These are phyloP conservation scores for Lipomyces chichibuensis DNA, from an alignment of 805 yeast species.

Conservation along the genomic window DNA sequence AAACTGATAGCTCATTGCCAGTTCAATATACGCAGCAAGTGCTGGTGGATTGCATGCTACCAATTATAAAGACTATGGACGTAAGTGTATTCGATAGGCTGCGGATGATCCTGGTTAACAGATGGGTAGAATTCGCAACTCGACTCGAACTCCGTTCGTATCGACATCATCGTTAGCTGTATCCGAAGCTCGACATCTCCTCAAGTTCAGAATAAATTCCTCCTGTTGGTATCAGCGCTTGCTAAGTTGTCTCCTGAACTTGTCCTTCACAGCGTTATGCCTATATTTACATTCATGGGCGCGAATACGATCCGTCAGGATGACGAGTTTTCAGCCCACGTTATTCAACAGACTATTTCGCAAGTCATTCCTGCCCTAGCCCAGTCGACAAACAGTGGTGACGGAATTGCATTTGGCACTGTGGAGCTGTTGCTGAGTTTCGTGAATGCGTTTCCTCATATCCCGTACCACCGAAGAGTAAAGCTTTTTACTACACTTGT, in stretches of 20 bases:
- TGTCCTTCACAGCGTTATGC: conserved; percentile 95
- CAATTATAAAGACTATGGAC: conserved; percentile 55
- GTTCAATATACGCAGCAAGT: conserved; percentile 90
- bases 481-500: conserved; percentile 80
- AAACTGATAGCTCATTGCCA: conserved; percentile 88
- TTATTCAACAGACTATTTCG: conserved; percentile 86
- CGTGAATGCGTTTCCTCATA: conserved; percentile 91
- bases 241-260: conserved; percentile 90
- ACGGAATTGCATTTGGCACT: conserved; percentile 11
- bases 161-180: conserved; percentile 87
- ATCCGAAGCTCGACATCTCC: conserved; percentile 89
- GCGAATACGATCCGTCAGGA: conserved; percentile 96
- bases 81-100: conserved; percentile 38
- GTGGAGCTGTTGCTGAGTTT: conserved; percentile 73
- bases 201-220: conserved; percentile 87
- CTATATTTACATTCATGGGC: conserved; percentile 99
- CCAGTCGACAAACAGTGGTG: conserved; percentile 41
- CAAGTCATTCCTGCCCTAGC: conserved; percentile 91
- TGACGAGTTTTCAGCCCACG: conserved; percentile 91
- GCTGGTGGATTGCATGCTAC: conserved; percentile 80
- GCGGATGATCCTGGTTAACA: background rate
- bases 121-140: conserved; percentile 40
- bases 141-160: conserved; percentile 72
- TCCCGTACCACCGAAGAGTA: conserved; percentile 95
- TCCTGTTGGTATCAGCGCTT: conserved; percentile 81